Percentiles rank a stretch among this genome's conserved stretches.
These are phyloP conservation scores for Artomyces pyxidatus DNA, from an alignment of 768 basidiomycete species.

Conservation along the genomic window DNA sequence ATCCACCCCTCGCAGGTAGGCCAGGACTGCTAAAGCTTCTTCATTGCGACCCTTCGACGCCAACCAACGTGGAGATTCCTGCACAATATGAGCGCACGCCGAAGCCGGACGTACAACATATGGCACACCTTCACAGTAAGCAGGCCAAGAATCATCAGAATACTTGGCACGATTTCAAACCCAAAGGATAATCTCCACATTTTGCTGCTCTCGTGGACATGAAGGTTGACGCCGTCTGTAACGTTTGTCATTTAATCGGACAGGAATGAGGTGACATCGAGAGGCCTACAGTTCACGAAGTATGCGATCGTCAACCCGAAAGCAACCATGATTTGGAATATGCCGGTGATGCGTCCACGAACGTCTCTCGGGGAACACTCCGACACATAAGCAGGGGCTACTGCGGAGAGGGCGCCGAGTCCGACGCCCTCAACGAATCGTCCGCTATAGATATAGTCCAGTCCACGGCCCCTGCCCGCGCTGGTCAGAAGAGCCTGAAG, in stretches of 20 bases:
- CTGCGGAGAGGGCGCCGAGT: slow-evolving; percentile 76
- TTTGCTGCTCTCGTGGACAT: slow-evolving; percentile 36
- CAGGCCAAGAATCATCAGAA: slow-evolving; percentile 59
- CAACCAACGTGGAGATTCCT: slow-evolving; percentile 76
- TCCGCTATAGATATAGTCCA: slow-evolving; percentile 70
- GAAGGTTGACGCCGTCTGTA: slow-evolving; percentile 53
- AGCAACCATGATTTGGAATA: slow-evolving; percentile 85
- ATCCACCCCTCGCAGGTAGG: slow-evolving; percentile 48
- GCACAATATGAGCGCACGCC: not conserved
- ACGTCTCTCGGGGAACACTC: slow-evolving; percentile 85
- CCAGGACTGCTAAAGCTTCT: slow-evolving; percentile 51
- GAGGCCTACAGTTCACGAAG: slow-evolving; percentile 67
- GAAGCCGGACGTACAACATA: slow-evolving; percentile 13
- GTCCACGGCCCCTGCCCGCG: slow-evolving; percentile 46
- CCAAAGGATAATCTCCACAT: slow-evolving; percentile 72
- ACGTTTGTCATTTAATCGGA: not conserved
- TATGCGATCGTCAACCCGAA: slow-evolving; percentile 81
- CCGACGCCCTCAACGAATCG: slow-evolving; percentile 76
- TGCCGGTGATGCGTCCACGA: slow-evolving; percentile 75
- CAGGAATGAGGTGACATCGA: not conserved
- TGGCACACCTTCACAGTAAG: slow-evolving; percentile 48
- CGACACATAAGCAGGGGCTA: slow-evolving; percentile 79
- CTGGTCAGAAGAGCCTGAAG: slow-evolving; percentile 61
- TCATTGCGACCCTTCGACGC: slow-evolving; percentile 52
- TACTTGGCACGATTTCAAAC: slow-evolving; percentile 67